phyloP scores from a whole-genome alignment of 2,329 filamentous ascomycete species.

The Colletotrichum lupini region DNA sequence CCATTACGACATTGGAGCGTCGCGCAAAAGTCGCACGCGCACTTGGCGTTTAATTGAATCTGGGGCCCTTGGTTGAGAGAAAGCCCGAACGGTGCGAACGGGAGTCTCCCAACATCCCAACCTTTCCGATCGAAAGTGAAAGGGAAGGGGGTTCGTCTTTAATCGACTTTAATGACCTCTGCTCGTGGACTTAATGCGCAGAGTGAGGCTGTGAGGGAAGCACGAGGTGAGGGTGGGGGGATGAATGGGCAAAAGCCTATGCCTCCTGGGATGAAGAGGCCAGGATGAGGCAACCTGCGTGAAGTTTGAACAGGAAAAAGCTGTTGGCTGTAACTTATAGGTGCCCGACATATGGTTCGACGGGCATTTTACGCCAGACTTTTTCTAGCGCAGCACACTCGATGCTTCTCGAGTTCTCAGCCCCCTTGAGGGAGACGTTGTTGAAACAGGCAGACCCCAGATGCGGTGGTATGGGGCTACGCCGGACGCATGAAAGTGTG shows the following conservation, averaged over 20 bases:
- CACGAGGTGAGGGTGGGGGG: background rate
- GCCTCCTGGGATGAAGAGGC: background rate
- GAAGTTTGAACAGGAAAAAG: background rate
- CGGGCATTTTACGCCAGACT: conserved; percentile 18
- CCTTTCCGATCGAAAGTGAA: background rate
- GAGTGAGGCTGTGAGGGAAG: conserved; percentile 5
- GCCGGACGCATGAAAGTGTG: conserved; percentile 29
- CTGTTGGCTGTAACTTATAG: conserved; percentile 13
- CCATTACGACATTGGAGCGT: conserved; percentile 22
- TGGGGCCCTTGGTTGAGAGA: background rate
- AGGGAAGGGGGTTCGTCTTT: background rate
- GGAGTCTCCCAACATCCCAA: background rate
- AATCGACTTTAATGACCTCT: conserved; percentile 8
- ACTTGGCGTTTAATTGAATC: conserved; percentile 10
- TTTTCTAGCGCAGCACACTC: background rate
- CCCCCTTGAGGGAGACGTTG: background rate
- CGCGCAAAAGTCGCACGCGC: background rate
- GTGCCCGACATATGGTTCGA: conserved; percentile 30
- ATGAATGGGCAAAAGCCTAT: background rate
- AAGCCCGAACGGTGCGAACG: background rate
- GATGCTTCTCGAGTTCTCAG: background rate
- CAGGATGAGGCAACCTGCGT: background rate
- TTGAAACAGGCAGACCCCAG: conserved; percentile 24
- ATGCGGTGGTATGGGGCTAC: conserved; percentile 1
- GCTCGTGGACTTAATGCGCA: conserved; percentile 8